These are phyloP conservation scores for Carex kokanica DNA, from an alignment of 176 grass and related monocot species.

Conservation along the genomic window DNA sequence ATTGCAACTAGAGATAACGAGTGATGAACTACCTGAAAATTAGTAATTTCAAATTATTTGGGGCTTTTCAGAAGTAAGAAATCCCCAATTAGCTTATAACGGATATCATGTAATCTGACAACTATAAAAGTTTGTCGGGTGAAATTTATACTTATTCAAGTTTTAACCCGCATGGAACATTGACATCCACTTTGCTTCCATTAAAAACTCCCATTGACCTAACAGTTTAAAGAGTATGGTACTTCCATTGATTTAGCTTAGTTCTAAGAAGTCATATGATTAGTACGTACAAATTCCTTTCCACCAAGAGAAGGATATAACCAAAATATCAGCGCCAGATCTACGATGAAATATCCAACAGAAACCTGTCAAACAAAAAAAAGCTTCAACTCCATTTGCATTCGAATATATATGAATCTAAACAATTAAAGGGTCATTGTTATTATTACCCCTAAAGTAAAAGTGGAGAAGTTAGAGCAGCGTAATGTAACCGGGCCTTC, in stretches of 20 bases:
- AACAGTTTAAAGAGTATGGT: neutral
- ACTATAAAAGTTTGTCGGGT: neutral
- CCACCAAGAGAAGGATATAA: slow-evolving; percentile 89
- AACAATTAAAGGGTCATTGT: slow-evolving; percentile 13
- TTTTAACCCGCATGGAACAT: neutral
- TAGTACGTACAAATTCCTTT: slow-evolving; percentile 85
- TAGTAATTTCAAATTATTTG: neutral
- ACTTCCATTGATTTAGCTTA: neutral
- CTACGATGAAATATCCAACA: slow-evolving; percentile 87
- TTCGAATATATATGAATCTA: slow-evolving; percentile 3
- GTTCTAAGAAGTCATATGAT: slow-evolving; percentile 7
- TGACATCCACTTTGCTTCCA: neutral
- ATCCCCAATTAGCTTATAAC: slow-evolving; percentile 16
- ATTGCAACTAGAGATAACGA: slow-evolving; percentile 68
- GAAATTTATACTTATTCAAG: neutral
- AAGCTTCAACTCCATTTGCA: neutral
- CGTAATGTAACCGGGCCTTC: slow-evolving; percentile 68
- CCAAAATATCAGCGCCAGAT: slow-evolving; percentile 87
- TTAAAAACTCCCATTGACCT: neutral
- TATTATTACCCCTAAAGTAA: slow-evolving; percentile 74
- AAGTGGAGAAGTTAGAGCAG: slow-evolving; percentile 73
- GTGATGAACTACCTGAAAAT: slow-evolving; percentile 88
- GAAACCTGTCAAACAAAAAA: slow-evolving; percentile 54
- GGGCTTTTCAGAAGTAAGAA: neutral
- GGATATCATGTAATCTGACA: neutral